Evolutionary conservation across 2,329 filamentous ascomycete genomes (phyloP).

Genomic region (Clarireedia monteithiana): DNA sequence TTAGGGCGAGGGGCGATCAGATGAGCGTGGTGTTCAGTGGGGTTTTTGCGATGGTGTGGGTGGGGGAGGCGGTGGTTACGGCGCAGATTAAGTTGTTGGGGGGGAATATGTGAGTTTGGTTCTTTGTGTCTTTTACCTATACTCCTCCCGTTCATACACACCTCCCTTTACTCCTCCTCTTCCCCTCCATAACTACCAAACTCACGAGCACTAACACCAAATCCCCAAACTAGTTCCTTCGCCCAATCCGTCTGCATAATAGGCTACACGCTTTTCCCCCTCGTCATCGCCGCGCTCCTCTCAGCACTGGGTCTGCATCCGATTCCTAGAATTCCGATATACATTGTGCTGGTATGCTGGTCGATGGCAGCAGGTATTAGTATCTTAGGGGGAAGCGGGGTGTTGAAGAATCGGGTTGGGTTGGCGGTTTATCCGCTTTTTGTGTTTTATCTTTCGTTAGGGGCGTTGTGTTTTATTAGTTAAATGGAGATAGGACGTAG

Average conservation of each 20-base stretch:
- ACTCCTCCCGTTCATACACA: too few species aligned
- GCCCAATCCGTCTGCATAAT: constrained; percentile 98
- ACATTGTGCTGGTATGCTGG: constrained; percentile 82
- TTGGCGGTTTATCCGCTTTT: constrained; percentile 12
- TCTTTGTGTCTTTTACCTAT: background rate
- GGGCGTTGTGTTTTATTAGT: constrained; percentile 11
- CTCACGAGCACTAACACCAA: background rate
- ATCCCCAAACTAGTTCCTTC: constrained; percentile 63
- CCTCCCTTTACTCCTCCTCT: background rate
- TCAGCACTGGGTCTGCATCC: constrained; percentile 74
- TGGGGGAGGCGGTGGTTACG: constrained; percentile 95
- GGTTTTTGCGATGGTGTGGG: constrained; percentile 94
- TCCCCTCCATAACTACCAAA: too few species aligned
- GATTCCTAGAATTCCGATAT: constrained; percentile 82
- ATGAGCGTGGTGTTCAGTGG: constrained; percentile 88
- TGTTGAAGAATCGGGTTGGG: constrained; percentile 12
- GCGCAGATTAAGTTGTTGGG: constrained; percentile 94
- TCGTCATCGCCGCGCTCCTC: constrained; percentile 86
- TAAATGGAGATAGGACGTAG: background rate
- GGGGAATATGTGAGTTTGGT: constrained; percentile 84
- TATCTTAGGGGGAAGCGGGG: constrained; percentile 13
- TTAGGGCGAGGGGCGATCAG: constrained; percentile 72
- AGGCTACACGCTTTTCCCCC: constrained; percentile 93
- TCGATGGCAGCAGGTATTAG: constrained; percentile 68
- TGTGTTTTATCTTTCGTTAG: constrained; percentile 12